Percentiles rank a stretch among this genome's conserved stretches.
Evolutionary conservation across 2,329 filamentous ascomycete species (phyloP).

Genomic region (Sarocladium kiliense): DNA sequence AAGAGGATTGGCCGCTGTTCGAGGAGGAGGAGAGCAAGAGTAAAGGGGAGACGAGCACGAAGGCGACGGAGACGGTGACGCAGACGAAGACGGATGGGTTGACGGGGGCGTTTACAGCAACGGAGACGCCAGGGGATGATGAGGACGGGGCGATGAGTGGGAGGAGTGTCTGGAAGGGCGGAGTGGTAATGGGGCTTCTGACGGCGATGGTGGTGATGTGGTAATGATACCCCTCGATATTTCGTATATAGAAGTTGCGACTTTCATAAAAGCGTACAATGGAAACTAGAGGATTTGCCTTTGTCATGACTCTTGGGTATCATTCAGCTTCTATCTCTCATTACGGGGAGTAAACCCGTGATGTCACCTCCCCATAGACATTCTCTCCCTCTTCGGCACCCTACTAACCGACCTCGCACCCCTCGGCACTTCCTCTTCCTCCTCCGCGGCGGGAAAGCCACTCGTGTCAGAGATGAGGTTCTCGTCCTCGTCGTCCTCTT

Average conservation of each 20-base stretch:
- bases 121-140: slow-evolving; percentile 21
- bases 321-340: too few species aligned
- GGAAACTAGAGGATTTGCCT: too few species aligned
- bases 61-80: slow-evolving; percentile 14
- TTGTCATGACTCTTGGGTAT: not conserved
- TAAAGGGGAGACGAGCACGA: not conserved
- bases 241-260: not conserved
- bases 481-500: slow-evolving; percentile 16
- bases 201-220: not conserved
- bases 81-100: slow-evolving; percentile 18
- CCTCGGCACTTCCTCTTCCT: slow-evolving; percentile 18
- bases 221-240: not conserved
- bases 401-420: slow-evolving; percentile 15
- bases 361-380: not conserved
- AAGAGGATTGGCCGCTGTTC: slow-evolving; percentile 35
- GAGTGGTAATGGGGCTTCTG: not conserved
- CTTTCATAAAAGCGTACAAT: too few species aligned
- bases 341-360: too few species aligned
- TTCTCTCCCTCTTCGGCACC: slow-evolving; percentile 18
- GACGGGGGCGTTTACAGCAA: slow-evolving; percentile 31
- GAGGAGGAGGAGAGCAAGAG: not conserved
- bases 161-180: slow-evolving; percentile 2
- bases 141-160: not conserved
- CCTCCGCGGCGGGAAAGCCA: not conserved
- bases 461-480: slow-evolving; percentile 13